phyloP scores from a whole-genome alignment of 768 basidiomycete genomes.

The Leccinellum rugosiceps region DNA sequence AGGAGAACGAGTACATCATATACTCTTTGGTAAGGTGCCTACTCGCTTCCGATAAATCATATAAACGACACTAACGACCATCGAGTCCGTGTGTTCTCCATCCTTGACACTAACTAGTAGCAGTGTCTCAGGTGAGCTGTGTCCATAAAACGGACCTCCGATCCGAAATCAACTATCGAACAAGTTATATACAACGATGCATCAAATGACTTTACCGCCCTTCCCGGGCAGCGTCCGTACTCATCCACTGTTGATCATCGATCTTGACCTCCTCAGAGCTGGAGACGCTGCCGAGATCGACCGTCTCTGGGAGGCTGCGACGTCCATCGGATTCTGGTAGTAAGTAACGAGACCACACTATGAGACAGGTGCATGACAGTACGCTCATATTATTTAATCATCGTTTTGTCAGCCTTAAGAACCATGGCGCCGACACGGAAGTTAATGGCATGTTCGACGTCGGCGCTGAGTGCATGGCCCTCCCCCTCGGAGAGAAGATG shows the following conservation, averaged over 20 bases:
- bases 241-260: background rate
- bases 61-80: no score
- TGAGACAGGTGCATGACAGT: background rate
- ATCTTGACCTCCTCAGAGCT: background rate
- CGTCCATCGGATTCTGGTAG: background rate
- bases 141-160: background rate
- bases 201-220: background rate
- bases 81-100: no score
- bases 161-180: background rate
- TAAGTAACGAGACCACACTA: background rate
- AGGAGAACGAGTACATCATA: no score
- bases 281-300: background rate
- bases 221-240: background rate
- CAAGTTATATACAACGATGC: background rate
- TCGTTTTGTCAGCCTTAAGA: background rate
- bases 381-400: background rate
- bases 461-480: background rate
- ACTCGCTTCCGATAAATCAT: no score
- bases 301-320: background rate
- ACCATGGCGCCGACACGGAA: background rate
- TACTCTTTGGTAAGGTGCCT: no score
- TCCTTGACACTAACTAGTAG: background rate
- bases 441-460: background rate
- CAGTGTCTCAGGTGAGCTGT: background rate
- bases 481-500: background rate